Base-by-base conservation (phyloP, 1,139 yeast species). In the Debaryomyces udenii region DNA sequence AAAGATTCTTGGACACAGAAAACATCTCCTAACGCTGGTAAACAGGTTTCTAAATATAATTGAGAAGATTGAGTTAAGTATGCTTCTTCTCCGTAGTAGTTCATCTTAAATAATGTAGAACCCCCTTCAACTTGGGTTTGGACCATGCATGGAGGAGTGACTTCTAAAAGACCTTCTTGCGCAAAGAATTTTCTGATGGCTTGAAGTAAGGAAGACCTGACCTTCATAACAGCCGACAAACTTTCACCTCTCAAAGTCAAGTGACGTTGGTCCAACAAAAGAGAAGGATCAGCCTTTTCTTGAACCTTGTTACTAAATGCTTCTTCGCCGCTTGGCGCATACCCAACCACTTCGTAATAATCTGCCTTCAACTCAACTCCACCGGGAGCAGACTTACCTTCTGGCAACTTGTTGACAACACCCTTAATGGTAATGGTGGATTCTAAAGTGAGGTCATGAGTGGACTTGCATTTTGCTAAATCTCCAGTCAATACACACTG, bases 121-220 rank as follows among this genome's bases (percentile, higher is more conserved):
- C 99, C 99, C 64, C 99, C 99, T 74, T 94, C 99, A 46, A 94
- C 99, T 74, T 93, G 98, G 34, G 97, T 91, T 72, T 94, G 99
- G 44, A 94, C 99, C 98, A 94, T 91, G 70, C 98, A 91, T 58
- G 99, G 99, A 37, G 99, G 98, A 28, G 98, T 93, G 46, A 94
- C 97, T 74, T 94, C 99, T 35, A 81, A 71, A 43, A 90, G 62
- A 31, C 81, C 80, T 69, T 86, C 91, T 57, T 89, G 94, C 26
- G 66, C 73, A 61, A 78, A 91, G 46, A 86, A 86, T 52, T 80
- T 76, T 72, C 99, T 83, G 55, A 94, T 70, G 27, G 94, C 73
- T 39, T 72, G 71, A 57, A 93, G 72, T 45, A 90, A 76, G 28
- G 82, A 71, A 32, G 97, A 93, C 66, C 99, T 85, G 34, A 94